Evolutionary conservation across 225 moss, liverwort and hornwort species (phyloP).

Genomic region (Climacium dendroides): DNA sequence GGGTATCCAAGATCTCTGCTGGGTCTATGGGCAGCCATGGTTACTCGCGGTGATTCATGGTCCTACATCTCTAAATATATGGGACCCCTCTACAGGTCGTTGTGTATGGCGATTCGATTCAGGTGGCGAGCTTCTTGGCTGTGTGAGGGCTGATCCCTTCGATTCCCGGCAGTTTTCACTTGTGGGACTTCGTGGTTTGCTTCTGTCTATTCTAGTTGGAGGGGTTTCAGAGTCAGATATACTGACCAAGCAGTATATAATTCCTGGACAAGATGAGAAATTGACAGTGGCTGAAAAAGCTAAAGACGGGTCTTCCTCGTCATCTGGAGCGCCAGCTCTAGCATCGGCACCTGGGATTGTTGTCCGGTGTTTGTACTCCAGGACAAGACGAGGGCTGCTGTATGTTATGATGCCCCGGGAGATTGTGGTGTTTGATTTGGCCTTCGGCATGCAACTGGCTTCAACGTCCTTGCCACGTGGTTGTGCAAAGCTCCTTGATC

Average conservation of each 20-base stretch:
- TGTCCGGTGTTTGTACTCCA: conserved; percentile 78
- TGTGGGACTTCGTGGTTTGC: conserved; percentile 69
- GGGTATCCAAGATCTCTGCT: conserved; percentile 89
- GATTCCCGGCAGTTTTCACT: conserved; percentile 82
- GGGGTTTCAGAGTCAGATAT: conserved; percentile 68
- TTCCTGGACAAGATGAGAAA: conserved; percentile 69
- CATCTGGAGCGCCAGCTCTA: conserved; percentile 69
- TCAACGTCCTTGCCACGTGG: conserved; percentile 76
- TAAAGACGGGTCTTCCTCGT: conserved; percentile 42
- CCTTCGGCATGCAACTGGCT: conserved; percentile 75
- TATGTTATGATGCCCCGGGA: conserved; percentile 82
- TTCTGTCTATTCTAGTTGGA: conserved; percentile 61
- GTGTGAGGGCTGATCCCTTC: conserved; percentile 80
- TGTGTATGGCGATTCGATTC: conserved; percentile 83
- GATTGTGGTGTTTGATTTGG: conserved; percentile 79
- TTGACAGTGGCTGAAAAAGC: conserved; percentile 43
- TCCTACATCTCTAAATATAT: conserved; percentile 74
- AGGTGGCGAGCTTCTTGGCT: conserved; percentile 67
- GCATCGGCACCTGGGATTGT: conserved; percentile 58
- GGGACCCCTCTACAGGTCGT: conserved; percentile 59
- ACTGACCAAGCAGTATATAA: conserved; percentile 48
- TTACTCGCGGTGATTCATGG: conserved; percentile 86
- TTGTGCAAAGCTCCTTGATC: conserved; percentile 66
- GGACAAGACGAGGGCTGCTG: conserved; percentile 59
- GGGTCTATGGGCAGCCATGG: conserved; percentile 94